Base-by-base conservation (phyloP, 768 basidiomycete genomes). In the Serendipita sp. region DNA sequence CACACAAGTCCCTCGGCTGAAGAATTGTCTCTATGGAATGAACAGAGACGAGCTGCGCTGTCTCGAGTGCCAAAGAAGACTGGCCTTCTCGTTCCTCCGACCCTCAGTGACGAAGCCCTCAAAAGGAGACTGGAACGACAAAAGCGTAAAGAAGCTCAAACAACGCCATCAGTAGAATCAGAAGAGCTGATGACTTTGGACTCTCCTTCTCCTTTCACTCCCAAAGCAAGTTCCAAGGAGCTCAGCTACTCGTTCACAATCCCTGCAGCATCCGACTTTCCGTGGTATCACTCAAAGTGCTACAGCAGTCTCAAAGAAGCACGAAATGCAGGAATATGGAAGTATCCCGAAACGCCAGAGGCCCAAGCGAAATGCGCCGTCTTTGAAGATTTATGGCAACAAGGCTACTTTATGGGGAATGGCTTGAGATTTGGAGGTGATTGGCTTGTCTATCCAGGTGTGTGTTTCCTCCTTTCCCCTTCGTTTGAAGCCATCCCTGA, bases 391-490 rank as follows among this genome's bases (percentile, higher is more conserved):
- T 72, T 96, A 11, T 91, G 89, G 87, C 82, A 85, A 67, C 81
- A 86, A 73, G 90, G 89, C 0, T 85, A 86, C 72, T 96, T 83
- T 72, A 81, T 96, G 82, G 93, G 93, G 54, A 83, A 83, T 0
- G 94, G 93, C 0, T 83, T 94, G 73, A 89, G 88, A 73, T 99
- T 99, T 71, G 96, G 96, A 3, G 94, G 93, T 1, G 93, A 98
- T 70, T 97, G 92, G 73, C 76, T 99, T 48, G 88, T 97, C 1
- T 99, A 99, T 75, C 96, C 96, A 63, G 95, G 95, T 88, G 71
- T 46, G 83, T 41, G 1, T 41, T 13, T 41, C 41, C 41, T 41
- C 41, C 13, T 13, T 41, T 41, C 74, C 15, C 7, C 30, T 2
- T 44, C 10, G 4, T 3, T n/a, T 30, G 56, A 35, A 28, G 34